phyloP scores from a whole-genome alignment of 179 eudicot species.

The Corrigiola litoralis region DNA sequence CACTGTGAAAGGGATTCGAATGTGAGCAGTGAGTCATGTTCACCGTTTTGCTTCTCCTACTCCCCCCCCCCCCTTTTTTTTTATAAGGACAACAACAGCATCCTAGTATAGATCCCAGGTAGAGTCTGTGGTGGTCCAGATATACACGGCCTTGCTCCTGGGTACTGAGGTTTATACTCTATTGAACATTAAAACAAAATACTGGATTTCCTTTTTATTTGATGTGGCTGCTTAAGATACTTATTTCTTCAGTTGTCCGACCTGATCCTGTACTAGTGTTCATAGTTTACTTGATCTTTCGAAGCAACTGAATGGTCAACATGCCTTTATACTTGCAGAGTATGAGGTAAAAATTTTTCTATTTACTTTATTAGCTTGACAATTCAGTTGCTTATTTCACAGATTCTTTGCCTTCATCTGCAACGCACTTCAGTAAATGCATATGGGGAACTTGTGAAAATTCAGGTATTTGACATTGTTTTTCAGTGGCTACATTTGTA shows the following conservation, averaged over 20 bases:
- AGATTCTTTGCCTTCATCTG: slow-evolving; percentile 85
- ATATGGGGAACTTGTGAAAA: slow-evolving; percentile 68
- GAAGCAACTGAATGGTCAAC: no score
- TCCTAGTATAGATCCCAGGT: no score
- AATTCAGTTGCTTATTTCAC: slow-evolving; percentile 22
- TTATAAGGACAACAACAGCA: no score
- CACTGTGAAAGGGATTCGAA: not conserved
- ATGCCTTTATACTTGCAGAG: no score
- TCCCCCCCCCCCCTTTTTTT: no score
- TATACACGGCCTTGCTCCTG: no score
- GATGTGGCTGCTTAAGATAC: not conserved
- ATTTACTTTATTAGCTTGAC: no score
- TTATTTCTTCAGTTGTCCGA: not conserved
- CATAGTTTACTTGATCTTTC: not conserved
- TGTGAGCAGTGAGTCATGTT: slow-evolving; percentile 1
- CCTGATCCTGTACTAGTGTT: not conserved
- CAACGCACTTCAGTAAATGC: slow-evolving; percentile 68
- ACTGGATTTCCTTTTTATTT: no score
- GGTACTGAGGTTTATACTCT: no score
- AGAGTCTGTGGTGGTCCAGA: no score
- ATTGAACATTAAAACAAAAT: no score
- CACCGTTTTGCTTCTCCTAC: not conserved
- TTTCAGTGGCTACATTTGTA: not conserved
- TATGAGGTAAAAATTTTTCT: no score
- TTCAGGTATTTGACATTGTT: slow-evolving; percentile 46